These are phyloP conservation scores for Botrytis porri DNA, from an alignment of 2,329 filamentous ascomycete genomes.

Conservation along the genomic window DNA sequence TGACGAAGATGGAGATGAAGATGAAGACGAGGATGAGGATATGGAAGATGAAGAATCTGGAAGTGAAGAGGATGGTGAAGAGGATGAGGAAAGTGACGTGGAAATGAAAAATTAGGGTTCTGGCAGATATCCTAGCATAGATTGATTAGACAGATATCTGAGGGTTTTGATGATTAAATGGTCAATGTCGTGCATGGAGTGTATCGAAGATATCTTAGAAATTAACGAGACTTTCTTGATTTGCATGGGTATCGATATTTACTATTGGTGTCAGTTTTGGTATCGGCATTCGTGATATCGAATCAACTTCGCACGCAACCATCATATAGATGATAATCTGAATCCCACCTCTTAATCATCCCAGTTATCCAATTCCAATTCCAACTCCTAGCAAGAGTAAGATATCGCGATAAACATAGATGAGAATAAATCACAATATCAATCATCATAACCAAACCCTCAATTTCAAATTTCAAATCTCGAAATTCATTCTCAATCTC, in stretches of 20 bases:
- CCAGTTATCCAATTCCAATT: too few relatives aligned
- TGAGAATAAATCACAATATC: background rate
- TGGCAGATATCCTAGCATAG: background rate
- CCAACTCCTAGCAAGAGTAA: too few relatives aligned
- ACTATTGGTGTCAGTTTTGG: too few relatives aligned
- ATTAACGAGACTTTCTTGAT: too few relatives aligned
- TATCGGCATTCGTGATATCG: background rate
- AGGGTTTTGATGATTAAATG: too few relatives aligned
- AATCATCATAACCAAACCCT: background rate
- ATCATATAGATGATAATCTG: background rate
- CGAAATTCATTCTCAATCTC: background rate
- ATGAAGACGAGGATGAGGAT: conserved; percentile 38
- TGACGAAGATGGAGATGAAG: conserved; percentile 55
- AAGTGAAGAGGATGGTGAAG: conserved; percentile 25
- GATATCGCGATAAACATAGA: too few relatives aligned
- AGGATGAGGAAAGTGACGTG: conserved; percentile 19
- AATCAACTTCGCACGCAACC: background rate
- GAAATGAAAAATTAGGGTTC: background rate
- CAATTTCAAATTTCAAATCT: background rate
- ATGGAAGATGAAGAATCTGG: conserved; percentile 31
- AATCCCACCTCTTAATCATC: background rate
- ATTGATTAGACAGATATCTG: background rate
- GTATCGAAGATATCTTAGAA: background rate
- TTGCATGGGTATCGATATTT: background rate
- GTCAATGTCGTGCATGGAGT: too few relatives aligned